Evolutionary conservation across 306 rosid genomes (phyloP).

Genomic region (Hippophae rhamnoides): DNA sequence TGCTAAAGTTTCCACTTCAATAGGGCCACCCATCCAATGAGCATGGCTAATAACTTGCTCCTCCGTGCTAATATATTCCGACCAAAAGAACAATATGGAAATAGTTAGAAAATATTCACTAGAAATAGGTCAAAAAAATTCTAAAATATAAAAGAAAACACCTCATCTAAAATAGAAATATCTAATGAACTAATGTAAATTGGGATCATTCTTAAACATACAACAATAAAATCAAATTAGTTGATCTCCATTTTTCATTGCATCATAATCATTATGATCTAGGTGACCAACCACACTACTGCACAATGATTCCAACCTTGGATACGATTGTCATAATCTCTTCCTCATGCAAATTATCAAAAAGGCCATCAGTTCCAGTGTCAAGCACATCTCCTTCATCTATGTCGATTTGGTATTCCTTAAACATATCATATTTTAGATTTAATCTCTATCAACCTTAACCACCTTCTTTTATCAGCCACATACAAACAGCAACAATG

Average conservation of each 20-base stretch:
- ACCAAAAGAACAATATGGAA: conserved; percentile 9
- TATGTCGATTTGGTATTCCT: conserved; percentile 33
- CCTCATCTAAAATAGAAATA: background rate
- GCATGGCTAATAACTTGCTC: conserved; percentile 98
- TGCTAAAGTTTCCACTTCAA: conserved; percentile 84
- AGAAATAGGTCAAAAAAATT: background rate
- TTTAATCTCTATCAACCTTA: background rate
- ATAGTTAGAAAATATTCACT: background rate
- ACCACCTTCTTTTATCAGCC: background rate
- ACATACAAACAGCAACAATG: background rate
- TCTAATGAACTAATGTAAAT: background rate
- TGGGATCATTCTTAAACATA: background rate
- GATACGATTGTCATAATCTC: conserved; percentile 47
- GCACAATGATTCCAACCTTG: conserved; percentile 56
- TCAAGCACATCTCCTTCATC: conserved; percentile 59
- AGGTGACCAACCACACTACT: conserved; percentile 26
- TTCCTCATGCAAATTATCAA: conserved; percentile 70
- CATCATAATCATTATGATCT: conserved; percentile 19
- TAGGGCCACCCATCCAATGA: conserved; percentile 99
- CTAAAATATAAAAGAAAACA: too few species aligned
- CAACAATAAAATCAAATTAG: background rate
- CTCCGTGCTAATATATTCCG: conserved; percentile 61
- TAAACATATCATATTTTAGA: conserved; percentile 4
- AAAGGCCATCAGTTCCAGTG: conserved; percentile 69
- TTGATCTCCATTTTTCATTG: conserved; percentile 16